phyloP scores from a whole-genome alignment of 169 alveolate genomes.

The Cryptosporidium xiaoi region DNA sequence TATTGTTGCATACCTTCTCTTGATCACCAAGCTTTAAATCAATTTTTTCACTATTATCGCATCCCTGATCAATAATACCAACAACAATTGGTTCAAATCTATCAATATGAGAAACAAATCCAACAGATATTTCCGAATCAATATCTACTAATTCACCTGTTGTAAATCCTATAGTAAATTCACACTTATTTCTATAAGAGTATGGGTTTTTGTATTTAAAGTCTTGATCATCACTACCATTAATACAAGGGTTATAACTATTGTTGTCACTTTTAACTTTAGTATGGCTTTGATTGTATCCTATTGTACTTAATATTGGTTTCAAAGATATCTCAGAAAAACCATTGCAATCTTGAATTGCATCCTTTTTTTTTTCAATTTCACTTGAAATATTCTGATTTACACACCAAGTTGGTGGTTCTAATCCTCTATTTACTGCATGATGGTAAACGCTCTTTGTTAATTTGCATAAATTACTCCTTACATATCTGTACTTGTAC shows the following conservation, averaged over 20 bases:
- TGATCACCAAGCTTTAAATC: constrained; percentile 1
- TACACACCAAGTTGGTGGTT: constrained; percentile 32
- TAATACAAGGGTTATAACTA: too few species aligned
- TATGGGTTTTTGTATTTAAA: neutral
- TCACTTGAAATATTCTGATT: neutral
- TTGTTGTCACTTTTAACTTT: neutral
- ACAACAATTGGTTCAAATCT: constrained; percentile 64
- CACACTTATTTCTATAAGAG: constrained; percentile 78
- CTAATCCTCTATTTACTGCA: constrained; percentile 31
- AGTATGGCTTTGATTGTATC: neutral
- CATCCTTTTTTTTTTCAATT: neutral
- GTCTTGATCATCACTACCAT: too few species aligned
- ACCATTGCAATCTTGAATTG: neutral
- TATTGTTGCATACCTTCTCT: neutral
- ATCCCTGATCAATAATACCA: constrained; percentile 17
- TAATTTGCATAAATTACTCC: neutral
- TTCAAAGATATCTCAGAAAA: neutral
- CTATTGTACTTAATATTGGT: constrained; percentile 1
- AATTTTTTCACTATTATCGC: constrained; percentile 25
- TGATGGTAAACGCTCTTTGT: neutral
- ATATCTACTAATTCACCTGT: constrained; percentile 29
- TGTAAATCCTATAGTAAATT: constrained; percentile 76
- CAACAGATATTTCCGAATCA: constrained; percentile 54
- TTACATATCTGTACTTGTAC: constrained; percentile 13
- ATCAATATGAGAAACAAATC: constrained; percentile 56